Evolutionary conservation across 306 rosid genomes (phyloP).

Genomic region (Senna siamea): DNA sequence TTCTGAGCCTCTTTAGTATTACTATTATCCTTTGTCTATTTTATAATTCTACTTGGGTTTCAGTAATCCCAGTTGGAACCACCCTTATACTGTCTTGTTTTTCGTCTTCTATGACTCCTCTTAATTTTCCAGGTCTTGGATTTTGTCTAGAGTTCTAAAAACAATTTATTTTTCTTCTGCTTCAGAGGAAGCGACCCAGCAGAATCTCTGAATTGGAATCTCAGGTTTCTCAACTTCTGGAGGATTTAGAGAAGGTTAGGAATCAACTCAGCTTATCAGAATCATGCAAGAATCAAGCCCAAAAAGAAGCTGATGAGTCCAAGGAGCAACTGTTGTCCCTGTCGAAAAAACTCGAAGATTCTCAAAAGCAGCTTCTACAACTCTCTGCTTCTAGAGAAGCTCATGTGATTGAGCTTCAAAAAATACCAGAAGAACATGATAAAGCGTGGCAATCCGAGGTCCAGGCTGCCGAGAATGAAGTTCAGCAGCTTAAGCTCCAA

Average conservation of each 20-base stretch:
- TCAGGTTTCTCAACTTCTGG: slow-evolving; percentile 79
- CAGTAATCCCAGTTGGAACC: not conserved
- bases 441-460: slow-evolving; percentile 59
- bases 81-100: not conserved
- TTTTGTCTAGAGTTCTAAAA: slow-evolving; percentile 22
- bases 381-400: slow-evolving; percentile 61
- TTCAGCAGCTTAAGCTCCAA: slow-evolving; percentile 68
- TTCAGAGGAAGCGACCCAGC: slow-evolving; percentile 83
- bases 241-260: slow-evolving; percentile 67
- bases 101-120: not conserved
- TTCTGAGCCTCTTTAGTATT: slow-evolving; percentile 9
- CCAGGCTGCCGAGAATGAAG: slow-evolving; percentile 61
- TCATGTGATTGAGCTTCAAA: slow-evolving; percentile 56
- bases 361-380: slow-evolving; percentile 62
- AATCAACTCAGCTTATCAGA: slow-evolving; percentile 65
- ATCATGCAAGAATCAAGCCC: slow-evolving; percentile 74
- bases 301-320: slow-evolving; percentile 71
- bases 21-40: not conserved
- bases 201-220: slow-evolving; percentile 85
- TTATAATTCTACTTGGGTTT: slow-evolving; percentile 1
- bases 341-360: slow-evolving; percentile 71
- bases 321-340: slow-evolving; percentile 57
- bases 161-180: slow-evolving; percentile 34
- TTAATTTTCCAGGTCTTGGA: not conserved
- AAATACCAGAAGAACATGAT: slow-evolving; percentile 55